phyloP scores from a whole-genome alignment of 208 protist genomes.

The Leishmania mexicana region DNA sequence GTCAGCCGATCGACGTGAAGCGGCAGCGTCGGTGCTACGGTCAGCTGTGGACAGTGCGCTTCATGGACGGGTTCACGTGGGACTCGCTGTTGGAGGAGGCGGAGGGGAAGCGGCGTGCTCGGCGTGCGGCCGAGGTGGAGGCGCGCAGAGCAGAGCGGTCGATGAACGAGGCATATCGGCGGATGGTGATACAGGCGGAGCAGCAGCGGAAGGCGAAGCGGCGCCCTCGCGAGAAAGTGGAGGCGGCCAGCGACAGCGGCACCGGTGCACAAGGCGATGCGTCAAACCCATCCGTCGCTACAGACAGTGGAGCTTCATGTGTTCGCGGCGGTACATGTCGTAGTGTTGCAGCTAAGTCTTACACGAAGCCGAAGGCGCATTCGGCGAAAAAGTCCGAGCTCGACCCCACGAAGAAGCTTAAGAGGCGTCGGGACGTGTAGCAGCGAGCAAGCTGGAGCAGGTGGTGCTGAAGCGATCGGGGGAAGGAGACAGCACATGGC shows the following conservation, averaged over 20 bases:
- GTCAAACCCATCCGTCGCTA: background rate
- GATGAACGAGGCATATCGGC: constrained; percentile 80
- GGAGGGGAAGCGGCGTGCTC: constrained; percentile 50
- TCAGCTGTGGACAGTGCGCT: constrained; percentile 82
- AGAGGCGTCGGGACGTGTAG: background rate
- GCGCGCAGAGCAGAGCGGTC: constrained; percentile 50
- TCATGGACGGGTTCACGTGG: constrained; percentile 64
- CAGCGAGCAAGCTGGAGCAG: background rate
- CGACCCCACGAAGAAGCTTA: background rate
- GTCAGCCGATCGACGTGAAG: constrained; percentile 57
- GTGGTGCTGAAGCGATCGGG: background rate
- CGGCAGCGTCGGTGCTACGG: constrained; percentile 70
- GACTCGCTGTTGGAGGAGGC: constrained; percentile 61
- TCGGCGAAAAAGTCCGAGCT: constrained; percentile 9
- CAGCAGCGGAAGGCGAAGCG: constrained; percentile 21
- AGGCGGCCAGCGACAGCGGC: background rate
- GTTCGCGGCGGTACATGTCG: background rate
- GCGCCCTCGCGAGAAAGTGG: constrained; percentile 3
- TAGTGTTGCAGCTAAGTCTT: background rate
- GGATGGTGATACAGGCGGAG: constrained; percentile 48
- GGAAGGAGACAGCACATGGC: background rate
- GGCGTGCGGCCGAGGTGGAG: constrained; percentile 53
- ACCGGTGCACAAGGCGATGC: background rate
- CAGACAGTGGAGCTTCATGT: background rate
- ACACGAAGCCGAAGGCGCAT: background rate